Percentiles rank a stretch among this genome's conserved stretches.
Conservation (phyloP, 2,329 filamentous ascomycete species). For the Colletotrichum sp. region DNA sequence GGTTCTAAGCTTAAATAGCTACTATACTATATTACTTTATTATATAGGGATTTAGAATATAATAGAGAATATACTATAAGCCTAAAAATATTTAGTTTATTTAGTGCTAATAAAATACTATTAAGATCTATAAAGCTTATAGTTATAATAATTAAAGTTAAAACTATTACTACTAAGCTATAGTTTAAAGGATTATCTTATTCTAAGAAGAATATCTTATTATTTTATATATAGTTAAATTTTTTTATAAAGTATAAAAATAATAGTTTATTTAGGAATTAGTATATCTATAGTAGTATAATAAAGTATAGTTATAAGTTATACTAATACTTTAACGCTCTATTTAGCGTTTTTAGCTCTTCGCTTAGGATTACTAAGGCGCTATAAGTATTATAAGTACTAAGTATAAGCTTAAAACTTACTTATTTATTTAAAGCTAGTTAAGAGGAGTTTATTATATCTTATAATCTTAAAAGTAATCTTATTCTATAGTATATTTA, state of each 20-base stretch:
- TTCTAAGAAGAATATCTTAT: neutral
- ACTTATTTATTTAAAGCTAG: no score
- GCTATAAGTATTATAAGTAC: no score
- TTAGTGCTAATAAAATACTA: neutral
- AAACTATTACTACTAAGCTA: neutral
- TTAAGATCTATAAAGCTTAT: neutral
- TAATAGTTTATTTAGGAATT: neutral
- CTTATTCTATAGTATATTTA: no score
- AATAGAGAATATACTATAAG: neutral
- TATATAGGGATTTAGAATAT: neutral
- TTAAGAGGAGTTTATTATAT: no score
- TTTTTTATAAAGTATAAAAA: neutral
- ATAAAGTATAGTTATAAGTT: no score
- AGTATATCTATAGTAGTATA: neutral
- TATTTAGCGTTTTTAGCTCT: no score
- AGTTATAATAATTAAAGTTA: neutral
- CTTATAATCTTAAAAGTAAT: no score
- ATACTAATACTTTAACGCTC: no score
- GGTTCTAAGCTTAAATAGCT: neutral
- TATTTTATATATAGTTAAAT: neutral
- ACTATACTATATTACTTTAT: no score
- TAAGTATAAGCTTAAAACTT: no score
- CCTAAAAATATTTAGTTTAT: neutral
- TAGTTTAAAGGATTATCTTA: neutral
- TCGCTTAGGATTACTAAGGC: fast-evolving